phyloP scores from a whole-genome alignment of 371 early-diverging fungal genomes.

The Synchytrium microbalum region DNA sequence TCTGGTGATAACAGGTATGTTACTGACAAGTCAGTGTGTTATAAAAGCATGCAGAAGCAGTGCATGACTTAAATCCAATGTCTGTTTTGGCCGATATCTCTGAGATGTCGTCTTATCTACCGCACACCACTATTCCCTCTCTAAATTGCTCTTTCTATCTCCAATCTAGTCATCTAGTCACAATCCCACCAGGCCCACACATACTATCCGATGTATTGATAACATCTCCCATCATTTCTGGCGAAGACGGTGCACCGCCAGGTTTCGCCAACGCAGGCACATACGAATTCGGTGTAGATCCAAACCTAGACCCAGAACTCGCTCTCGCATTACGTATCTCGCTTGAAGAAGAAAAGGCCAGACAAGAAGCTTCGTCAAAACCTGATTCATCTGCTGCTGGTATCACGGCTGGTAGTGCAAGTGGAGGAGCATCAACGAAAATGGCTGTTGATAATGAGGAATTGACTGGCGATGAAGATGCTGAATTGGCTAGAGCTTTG shows the following conservation, averaged over 20 bases:
- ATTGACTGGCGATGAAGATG: constrained; percentile 43
- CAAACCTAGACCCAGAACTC: constrained; percentile 90
- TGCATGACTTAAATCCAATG: not conserved
- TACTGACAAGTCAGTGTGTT: not conserved
- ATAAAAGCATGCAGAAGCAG: not conserved
- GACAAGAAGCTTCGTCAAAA: constrained; percentile 61
- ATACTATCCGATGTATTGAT: constrained; percentile 83
- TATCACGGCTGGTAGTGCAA: constrained; percentile 11
- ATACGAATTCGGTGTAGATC: constrained; percentile 95
- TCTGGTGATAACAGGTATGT: constrained; percentile 75
- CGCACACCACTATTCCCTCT: not conserved
- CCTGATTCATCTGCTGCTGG: too few species aligned
- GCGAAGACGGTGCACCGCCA: constrained; percentile 68
- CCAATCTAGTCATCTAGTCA: constrained; percentile 67
- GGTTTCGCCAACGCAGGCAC: constrained; percentile 44
- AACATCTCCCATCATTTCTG: constrained; percentile 76
- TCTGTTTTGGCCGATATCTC: not conserved
- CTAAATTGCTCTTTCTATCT: not conserved
- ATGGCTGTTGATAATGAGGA: constrained; percentile 34
- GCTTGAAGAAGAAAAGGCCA: constrained; percentile 90
- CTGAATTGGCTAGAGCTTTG: constrained; percentile 48
- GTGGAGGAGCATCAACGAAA: constrained; percentile 35
- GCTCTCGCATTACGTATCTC: constrained; percentile 93
- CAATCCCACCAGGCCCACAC: constrained; percentile 93
- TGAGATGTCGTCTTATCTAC: not conserved